phyloP scores from a whole-genome alignment of 2,329 filamentous ascomycete species.

The Sporothrix globosa region DNA sequence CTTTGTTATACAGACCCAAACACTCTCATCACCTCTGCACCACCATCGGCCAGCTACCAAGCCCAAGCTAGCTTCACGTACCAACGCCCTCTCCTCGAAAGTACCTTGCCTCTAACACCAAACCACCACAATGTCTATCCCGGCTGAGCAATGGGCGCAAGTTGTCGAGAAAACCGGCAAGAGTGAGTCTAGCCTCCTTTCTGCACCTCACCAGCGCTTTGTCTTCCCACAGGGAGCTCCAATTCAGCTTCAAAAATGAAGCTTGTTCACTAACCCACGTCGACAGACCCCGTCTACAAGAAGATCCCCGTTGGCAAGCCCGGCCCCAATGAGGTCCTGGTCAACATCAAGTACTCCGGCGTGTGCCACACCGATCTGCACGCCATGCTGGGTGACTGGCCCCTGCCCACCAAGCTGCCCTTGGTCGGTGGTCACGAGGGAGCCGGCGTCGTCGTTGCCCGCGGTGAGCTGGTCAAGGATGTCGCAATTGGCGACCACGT shows the following conservation, averaged over 20 bases:
- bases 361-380: constrained; percentile 43
- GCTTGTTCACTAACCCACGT: background rate
- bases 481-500: constrained; percentile 81
- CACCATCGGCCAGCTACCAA: background rate
- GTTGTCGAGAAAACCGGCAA: constrained; percentile 82
- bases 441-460: constrained; percentile 84
- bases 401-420: constrained; percentile 41
- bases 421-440: constrained; percentile 67
- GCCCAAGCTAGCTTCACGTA: constrained; percentile 19
- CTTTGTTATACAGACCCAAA: constrained; percentile 21
- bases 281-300: constrained; percentile 61
- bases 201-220: background rate
- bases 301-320: constrained; percentile 78
- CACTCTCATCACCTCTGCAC: constrained; percentile 5
- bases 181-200: constrained; percentile 51
- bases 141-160: constrained; percentile 86
- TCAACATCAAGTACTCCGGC: constrained; percentile 44
- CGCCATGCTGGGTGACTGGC: constrained; percentile 39
- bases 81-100: background rate
- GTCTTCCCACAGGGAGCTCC: constrained; percentile 8
- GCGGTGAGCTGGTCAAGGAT: constrained; percentile 72
- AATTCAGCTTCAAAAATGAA: background rate
- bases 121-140: constrained; percentile 57
- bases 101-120: constrained; percentile 11
- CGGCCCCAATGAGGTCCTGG: constrained; percentile 39